Conservation (phyloP, 345 rosid genomes). For the Citrus cavaleriei region DNA sequence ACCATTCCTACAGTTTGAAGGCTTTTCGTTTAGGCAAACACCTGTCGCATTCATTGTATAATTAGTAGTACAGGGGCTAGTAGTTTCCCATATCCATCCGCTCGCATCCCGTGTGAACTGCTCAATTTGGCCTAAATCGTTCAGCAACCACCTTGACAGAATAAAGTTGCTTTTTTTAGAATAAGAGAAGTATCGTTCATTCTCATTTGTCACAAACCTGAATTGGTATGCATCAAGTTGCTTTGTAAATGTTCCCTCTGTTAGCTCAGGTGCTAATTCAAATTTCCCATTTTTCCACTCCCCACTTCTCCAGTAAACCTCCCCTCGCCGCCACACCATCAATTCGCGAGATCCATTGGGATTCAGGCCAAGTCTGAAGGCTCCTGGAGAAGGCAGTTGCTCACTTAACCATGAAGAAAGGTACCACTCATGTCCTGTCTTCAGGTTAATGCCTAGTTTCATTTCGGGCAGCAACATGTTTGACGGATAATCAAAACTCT, state of each 20-base stretch:
- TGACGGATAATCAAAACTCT: slow-evolving; percentile 63
- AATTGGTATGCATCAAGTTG: slow-evolving; percentile 28
- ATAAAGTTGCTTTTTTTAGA: slow-evolving; percentile 25
- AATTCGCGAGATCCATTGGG: slow-evolving; percentile 38
- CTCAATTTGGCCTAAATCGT: slow-evolving; percentile 45
- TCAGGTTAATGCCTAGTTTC: slow-evolving; percentile 55
- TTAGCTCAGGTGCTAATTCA: slow-evolving; percentile 29
- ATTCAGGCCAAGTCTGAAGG: slow-evolving; percentile 57
- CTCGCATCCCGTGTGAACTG: slow-evolving; percentile 19
- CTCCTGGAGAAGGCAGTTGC: slow-evolving; percentile 47
- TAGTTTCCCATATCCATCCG: slow-evolving; percentile 27
- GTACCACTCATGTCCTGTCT: slow-evolving; percentile 39
- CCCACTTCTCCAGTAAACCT: slow-evolving; percentile 59
- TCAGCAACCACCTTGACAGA: slow-evolving; percentile 41
- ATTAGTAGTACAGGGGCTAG: slow-evolving; percentile 31
- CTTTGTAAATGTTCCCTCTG: neutral
- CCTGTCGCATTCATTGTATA: slow-evolving; percentile 32
- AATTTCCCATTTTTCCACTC: slow-evolving; percentile 41
- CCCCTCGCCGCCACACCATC: slow-evolving; percentile 41
- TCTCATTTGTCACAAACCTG: slow-evolving; percentile 30
- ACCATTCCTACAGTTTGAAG: slow-evolving; percentile 41
- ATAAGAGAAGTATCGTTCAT: slow-evolving; percentile 50
- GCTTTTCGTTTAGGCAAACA: slow-evolving; percentile 46
- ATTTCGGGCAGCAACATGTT: slow-evolving; percentile 55
- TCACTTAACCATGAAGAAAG: slow-evolving; percentile 49